Conservation (phyloP, 768 basidiomycete species). For the Podaxis sp. region DNA sequence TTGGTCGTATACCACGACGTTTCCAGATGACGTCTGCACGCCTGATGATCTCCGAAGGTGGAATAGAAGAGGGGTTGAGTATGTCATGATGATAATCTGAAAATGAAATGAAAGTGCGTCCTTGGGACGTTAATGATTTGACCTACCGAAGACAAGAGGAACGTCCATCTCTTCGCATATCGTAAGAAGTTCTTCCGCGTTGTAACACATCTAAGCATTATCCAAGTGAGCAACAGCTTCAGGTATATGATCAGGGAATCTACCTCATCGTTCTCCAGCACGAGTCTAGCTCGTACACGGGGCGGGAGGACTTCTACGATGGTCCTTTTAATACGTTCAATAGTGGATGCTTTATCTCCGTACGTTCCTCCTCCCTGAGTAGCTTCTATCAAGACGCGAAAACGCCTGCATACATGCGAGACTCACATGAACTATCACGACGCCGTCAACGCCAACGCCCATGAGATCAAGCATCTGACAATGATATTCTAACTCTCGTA, state of each 20-base stretch:
- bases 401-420: background rate
- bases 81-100: slow-evolving; percentile 84
- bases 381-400: background rate
- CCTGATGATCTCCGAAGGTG: slow-evolving; percentile 67
- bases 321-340: slow-evolving; percentile 71
- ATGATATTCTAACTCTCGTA: slow-evolving; percentile 85
- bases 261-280: slow-evolving; percentile 95
- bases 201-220: slow-evolving; percentile 66
- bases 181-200: slow-evolving; percentile 83
- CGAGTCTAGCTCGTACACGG: slow-evolving; percentile 69
- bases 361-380: slow-evolving; percentile 77
- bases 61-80: slow-evolving; percentile 58
- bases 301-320: slow-evolving; percentile 57
- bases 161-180: slow-evolving; percentile 82
- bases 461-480: slow-evolving; percentile 85
- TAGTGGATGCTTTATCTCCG: slow-evolving; percentile 70
- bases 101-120: background rate
- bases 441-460: slow-evolving; percentile 78
- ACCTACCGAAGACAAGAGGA: slow-evolving; percentile 60
- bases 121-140: slow-evolving; percentile 5
- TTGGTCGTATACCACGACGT: slow-evolving; percentile 77
- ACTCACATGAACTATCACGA: slow-evolving; percentile 82
- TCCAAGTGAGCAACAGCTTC: background rate
- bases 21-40: slow-evolving; percentile 73
- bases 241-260: slow-evolving; percentile 12